A percentile compares a stretch with the other conserved stretches of the same genome.
Evolutionary conservation across 441 rosid genomes (phyloP).

Genomic region (Daphne laureola): DNA sequence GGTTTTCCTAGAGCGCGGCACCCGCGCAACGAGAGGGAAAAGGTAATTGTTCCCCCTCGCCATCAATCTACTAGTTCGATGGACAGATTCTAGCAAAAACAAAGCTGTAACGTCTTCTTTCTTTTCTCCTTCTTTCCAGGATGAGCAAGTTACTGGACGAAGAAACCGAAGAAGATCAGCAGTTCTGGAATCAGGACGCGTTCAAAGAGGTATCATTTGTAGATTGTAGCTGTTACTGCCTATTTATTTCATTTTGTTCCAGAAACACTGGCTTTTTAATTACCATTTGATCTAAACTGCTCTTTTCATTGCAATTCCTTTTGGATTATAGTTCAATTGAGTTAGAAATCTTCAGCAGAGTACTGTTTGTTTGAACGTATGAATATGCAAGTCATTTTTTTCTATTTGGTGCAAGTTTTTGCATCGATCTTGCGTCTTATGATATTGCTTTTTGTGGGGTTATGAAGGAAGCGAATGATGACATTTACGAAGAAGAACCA

Average conservation of each 20-base stretch:
- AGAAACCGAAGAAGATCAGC: slow-evolving; percentile 79
- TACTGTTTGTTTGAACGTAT: too few relatives aligned
- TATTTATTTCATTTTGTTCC: too few relatives aligned
- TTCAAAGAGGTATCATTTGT: slow-evolving; percentile 59
- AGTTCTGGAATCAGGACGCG: slow-evolving; percentile 95
- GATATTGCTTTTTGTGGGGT: background rate
- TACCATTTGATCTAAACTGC: too few relatives aligned
- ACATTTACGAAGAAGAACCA: slow-evolving; percentile 66
- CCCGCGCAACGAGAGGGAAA: slow-evolving; percentile 77
- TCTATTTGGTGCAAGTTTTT: background rate
- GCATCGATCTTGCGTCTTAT: background rate
- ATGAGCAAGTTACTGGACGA: slow-evolving; percentile 88
- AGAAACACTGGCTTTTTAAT: too few relatives aligned
- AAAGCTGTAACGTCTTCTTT: background rate
- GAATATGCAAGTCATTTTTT: background rate
- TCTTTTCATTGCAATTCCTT: too few relatives aligned
- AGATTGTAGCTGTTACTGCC: too few relatives aligned
- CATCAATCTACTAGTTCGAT: too few relatives aligned
- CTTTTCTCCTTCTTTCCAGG: slow-evolving; percentile 23
- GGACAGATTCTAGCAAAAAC: background rate
- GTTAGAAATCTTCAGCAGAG: too few relatives aligned
- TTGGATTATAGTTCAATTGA: too few relatives aligned
- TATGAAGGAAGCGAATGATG: slow-evolving; percentile 75
- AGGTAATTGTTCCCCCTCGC: slow-evolving; percentile 32
- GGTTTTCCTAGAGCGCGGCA: slow-evolving; percentile 62